A percentile compares a stretch with the other conserved stretches of the same genome.
Evolutionary conservation across 306 rosid species (phyloP).

Genomic region (Dicorynia guianensis): DNA sequence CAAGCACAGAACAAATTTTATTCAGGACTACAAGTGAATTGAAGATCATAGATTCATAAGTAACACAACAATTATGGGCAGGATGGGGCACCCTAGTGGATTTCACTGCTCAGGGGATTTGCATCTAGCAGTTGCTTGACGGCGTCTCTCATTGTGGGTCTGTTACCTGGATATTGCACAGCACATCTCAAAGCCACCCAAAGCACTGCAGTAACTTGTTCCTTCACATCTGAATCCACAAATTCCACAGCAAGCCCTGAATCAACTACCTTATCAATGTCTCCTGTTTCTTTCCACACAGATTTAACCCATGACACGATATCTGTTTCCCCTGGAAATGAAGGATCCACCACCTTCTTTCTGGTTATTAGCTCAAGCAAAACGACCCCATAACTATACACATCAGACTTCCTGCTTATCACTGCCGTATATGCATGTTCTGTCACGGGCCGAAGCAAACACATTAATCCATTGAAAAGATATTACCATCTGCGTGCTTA

Average conservation of each 20-base stretch:
- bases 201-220: conserved; percentile 49
- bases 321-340: conserved; percentile 47
- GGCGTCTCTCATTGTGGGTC: conserved; percentile 62
- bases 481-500: no score
- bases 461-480: not conserved
- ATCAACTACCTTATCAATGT: conserved; percentile 49
- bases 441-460: conserved; percentile 15
- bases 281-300: conserved; percentile 44
- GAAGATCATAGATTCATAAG: no score
- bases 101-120: not conserved
- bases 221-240: conserved; percentile 40
- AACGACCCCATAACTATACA: conserved; percentile 66
- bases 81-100: not conserved
- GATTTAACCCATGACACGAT: conserved; percentile 53
- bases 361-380: conserved; percentile 64
- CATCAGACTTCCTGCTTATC: conserved; percentile 54
- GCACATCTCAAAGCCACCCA: conserved; percentile 56
- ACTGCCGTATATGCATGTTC: conserved; percentile 56
- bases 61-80: not conserved
- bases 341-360: conserved; percentile 56
- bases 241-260: conserved; percentile 51
- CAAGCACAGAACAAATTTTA: no score
- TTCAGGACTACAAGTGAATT: no score
- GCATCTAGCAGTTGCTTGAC: conserved; percentile 43
- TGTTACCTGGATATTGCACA: conserved; percentile 46